These are phyloP conservation scores for Fusarium pilosicola DNA, from an alignment of 2,329 filamentous ascomycete genomes.

Conservation along the genomic window DNA sequence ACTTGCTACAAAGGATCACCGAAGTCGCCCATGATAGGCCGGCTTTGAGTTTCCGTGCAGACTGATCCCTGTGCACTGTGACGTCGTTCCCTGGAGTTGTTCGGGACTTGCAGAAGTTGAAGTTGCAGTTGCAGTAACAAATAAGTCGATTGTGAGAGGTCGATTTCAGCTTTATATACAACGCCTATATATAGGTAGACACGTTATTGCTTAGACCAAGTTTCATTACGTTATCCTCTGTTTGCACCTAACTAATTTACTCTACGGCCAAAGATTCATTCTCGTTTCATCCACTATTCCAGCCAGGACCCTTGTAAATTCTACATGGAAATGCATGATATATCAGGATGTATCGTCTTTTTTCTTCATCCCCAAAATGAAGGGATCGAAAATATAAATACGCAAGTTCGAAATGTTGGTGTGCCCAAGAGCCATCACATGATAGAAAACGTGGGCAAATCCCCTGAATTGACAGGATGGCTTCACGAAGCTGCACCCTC, in stretches of 20 bases:
- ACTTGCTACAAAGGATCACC: slow-evolving; percentile 23
- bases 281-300: slow-evolving; percentile 7
- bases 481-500: slow-evolving; percentile 23
- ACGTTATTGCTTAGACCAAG: background rate
- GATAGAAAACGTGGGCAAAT: slow-evolving; percentile 37
- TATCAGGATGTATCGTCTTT: slow-evolving; percentile 21
- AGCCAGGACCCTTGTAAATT: slow-evolving; percentile 2
- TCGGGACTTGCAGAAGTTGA: background rate
- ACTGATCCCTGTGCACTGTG: slow-evolving; percentile 30
- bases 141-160: slow-evolving; percentile 10
- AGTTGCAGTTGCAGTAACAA: background rate
- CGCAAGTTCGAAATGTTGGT: background rate
- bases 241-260: background rate
- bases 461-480: slow-evolving; percentile 36
- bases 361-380: background rate
- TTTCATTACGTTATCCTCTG: background rate
- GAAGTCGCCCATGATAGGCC: slow-evolving; percentile 26
- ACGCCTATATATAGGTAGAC: background rate
- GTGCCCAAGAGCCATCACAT: slow-evolving; percentile 19
- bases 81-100: slow-evolving; percentile 25
- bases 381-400: background rate
- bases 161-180: background rate
- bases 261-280: slow-evolving; percentile 10
- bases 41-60: slow-evolving; percentile 12
- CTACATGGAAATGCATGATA: slow-evolving; percentile 32